Base-by-base conservation (phyloP, 495 filamentous ascomycete genomes). In the Hypoxylon subgilvum region DNA sequence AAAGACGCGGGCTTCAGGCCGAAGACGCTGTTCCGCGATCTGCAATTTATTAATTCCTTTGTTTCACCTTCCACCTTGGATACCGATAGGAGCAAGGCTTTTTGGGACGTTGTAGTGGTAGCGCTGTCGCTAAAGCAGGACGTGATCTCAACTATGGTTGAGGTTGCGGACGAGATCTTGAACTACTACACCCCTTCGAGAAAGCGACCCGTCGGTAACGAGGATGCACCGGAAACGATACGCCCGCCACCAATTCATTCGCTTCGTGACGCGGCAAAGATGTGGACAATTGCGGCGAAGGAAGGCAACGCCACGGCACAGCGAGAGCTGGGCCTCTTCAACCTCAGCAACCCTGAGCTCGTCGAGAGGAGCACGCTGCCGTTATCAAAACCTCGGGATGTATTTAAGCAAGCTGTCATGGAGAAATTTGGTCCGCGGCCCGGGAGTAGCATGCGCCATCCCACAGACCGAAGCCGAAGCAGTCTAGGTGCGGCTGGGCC, bases 31-130 rank as follows among this genome's bases (percentile, higher is more conserved):
- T 97, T 96, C 78, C 89, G 94, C 21, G 94, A 98, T 68, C 75
- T 98, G 6, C 94, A 98, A 67, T 96, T 90, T 68, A 96, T 98
- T 61, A 91, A 93, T 2, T 86, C 94, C 0, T 96, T 98, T 66
- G 88, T 97, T 18, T 89, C 94, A 5, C 76, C 86, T 6, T 80
- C 86, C 5, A 84, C 89, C 6, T 80, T 98, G 9, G 92, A 94
- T 75, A 93, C 88, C 0, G 88, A 92, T 43, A 84, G 86, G 30
- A 93, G 91, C 27, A 96, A 93, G 58, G 91, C 94, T 0, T 98
- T 97, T 72, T 91, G 95, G 84, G 91, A 98, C 68, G 90, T 92
- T 30, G 90, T 88, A 1, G 80, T 96, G 12, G 94, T 94, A 9
- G 92, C 92, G 4, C 75, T 97, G 28, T 85, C 86, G 31, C 78